phyloP scores from a whole-genome alignment of 108 stramenopile genomes.

The Chaetoceros muelleri region DNA sequence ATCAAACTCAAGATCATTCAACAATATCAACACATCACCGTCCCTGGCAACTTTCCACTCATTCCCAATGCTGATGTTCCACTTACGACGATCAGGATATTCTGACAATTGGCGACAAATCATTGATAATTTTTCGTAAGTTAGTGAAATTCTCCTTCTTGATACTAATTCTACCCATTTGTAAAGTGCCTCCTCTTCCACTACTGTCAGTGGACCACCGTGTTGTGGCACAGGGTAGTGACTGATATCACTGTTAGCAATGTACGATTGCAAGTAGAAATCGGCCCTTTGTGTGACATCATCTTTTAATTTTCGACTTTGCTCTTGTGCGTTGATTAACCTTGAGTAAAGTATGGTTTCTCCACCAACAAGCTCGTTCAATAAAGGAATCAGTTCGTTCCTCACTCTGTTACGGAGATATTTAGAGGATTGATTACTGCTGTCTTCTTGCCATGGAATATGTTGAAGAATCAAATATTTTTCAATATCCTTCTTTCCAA shows the following conservation, averaged over 20 bases:
- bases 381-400: conserved; percentile 72
- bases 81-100: conserved; percentile 38
- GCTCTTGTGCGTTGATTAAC: conserved; percentile 38
- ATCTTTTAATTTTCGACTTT: conserved; percentile 41
- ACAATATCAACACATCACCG: conserved; percentile 32
- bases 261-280: background rate
- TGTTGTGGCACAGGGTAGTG: background rate
- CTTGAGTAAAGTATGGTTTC: conserved; percentile 26
- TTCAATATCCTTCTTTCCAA: conserved; percentile 43
- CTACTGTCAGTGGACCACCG: conserved; percentile 13
- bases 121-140: conserved; percentile 44
- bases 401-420: conserved; percentile 80
- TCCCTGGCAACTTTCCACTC: conserved; percentile 40
- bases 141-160: conserved; percentile 21
- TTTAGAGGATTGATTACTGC: conserved; percentile 49
- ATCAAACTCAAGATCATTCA: background rate
- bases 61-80: conserved; percentile 55
- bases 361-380: conserved; percentile 52
- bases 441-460: conserved; percentile 71
- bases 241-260: background rate
- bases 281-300: conserved; percentile 32
- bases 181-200: conserved; percentile 56
- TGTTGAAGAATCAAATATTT: conserved; percentile 29
- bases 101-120: conserved; percentile 40
- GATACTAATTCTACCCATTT: conserved; percentile 26